Percentiles rank a stretch among this genome's conserved stretches.
These are phyloP conservation scores for Asterophora lycoperdoides DNA, from an alignment of 768 basidiomycete species.

Conservation along the genomic window DNA sequence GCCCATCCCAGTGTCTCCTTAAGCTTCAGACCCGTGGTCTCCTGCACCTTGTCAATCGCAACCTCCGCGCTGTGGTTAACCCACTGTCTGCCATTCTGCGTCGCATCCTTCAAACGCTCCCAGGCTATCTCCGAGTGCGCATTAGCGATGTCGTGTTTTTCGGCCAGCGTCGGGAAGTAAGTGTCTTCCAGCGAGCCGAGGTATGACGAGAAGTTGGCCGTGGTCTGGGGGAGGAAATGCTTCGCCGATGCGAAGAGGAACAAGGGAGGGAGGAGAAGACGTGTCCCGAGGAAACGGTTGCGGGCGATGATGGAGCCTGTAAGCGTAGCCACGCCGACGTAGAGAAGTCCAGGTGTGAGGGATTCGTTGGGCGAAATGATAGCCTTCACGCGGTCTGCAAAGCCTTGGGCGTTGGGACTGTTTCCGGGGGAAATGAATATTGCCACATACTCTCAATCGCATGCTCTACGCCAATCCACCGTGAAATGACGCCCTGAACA, in stretches of 20 bases:
- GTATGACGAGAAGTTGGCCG: constrained; percentile 64
- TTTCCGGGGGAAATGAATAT: neutral
- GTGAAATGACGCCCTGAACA: constrained; percentile 68
- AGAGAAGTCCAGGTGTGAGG: constrained; percentile 85
- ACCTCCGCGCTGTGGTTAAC: constrained; percentile 41
- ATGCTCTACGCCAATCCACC: constrained; percentile 85
- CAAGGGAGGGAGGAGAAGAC: constrained; percentile 71
- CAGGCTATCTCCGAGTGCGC: constrained; percentile 58
- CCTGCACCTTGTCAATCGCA: constrained; percentile 55
- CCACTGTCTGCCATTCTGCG: constrained; percentile 41
- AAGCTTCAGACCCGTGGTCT: constrained; percentile 70
- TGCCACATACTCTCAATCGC: constrained; percentile 74
- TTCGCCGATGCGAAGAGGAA: constrained; percentile 65
- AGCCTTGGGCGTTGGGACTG: no score
- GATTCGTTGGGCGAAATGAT: constrained; percentile 78
- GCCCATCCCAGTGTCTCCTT: constrained; percentile 50
- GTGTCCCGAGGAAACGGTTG: constrained; percentile 63
- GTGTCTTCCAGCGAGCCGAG: constrained; percentile 63
- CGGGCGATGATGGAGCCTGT: constrained; percentile 85
- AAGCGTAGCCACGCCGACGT: constrained; percentile 84
- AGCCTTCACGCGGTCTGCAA: constrained; percentile 73
- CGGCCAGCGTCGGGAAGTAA: constrained; percentile 64
- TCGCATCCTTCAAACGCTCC: constrained; percentile 51
- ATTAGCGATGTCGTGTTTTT: constrained; percentile 61
- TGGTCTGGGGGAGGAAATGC: constrained; percentile 86